phyloP scores from a whole-genome alignment of 2,329 filamentous ascomycete species.

The Cadophora sp. region DNA sequence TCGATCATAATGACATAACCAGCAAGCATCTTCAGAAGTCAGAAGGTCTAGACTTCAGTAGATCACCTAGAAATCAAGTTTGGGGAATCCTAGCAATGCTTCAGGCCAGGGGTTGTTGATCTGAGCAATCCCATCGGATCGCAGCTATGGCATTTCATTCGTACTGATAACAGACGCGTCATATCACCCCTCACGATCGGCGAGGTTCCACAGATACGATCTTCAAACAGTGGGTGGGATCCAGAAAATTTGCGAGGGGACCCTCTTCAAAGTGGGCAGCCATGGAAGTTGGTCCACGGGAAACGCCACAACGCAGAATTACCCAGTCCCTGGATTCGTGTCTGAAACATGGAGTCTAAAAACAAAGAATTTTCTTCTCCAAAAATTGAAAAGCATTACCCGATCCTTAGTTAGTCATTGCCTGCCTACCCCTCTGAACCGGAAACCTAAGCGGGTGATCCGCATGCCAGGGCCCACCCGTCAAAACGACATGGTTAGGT shows the following conservation, averaged over 20 bases:
- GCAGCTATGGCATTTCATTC: background rate
- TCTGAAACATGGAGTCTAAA: background rate
- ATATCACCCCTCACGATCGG: background rate
- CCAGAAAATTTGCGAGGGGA: background rate
- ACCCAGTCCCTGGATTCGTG: background rate
- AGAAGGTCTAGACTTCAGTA: background rate
- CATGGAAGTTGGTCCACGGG: no score
- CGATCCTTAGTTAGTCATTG: background rate
- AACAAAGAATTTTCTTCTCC: background rate
- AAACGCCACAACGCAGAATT: background rate
- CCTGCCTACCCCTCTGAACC: background rate
- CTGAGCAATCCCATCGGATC: background rate
- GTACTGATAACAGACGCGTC: background rate
- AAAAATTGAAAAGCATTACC: background rate
- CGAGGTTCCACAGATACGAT: background rate
- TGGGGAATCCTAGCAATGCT: constrained; percentile 4
- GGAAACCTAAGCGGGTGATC: constrained; percentile 7
- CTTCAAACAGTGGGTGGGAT: background rate
- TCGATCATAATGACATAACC: constrained; percentile 16
- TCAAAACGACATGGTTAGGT: background rate
- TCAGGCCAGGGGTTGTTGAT: background rate
- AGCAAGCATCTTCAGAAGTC: background rate
- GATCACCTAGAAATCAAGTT: constrained; percentile 6
- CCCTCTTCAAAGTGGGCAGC: background rate
- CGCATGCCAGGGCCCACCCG: constrained; percentile 4